A percentile compares a stretch with the other conserved stretches of the same genome.
These are phyloP conservation scores for Halenospora varia DNA, from an alignment of 495 filamentous ascomycete genomes.

Conservation along the genomic window DNA sequence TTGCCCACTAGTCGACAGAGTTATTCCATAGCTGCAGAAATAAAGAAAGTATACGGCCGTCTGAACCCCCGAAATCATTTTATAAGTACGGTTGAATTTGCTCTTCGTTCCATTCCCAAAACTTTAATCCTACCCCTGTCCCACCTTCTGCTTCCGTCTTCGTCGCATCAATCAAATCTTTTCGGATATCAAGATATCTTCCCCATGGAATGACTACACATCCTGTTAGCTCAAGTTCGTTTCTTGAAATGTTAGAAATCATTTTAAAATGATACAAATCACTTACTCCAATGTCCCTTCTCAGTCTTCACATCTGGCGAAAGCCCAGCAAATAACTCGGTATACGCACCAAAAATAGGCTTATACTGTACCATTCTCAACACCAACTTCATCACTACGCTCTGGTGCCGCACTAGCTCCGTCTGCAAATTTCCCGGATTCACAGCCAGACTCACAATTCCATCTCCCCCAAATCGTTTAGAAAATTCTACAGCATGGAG, in stretches of 20 bases:
- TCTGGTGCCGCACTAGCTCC: constrained; percentile 39
- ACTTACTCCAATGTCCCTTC: constrained; percentile 1
- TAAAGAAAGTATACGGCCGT: no score
- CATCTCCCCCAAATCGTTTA: constrained; percentile 19
- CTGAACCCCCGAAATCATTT: no score
- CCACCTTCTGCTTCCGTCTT: constrained; percentile 34
- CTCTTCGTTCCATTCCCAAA: constrained; percentile 39
- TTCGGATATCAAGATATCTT: constrained; percentile 24
- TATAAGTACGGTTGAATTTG: constrained; percentile 28
- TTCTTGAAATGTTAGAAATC: background rate
- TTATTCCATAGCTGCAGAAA: no score
- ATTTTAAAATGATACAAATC: background rate
- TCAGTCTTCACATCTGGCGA: background rate
- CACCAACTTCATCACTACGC: constrained; percentile 34
- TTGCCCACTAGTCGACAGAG: no score
- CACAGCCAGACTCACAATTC: constrained; percentile 26
- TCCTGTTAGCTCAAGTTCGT: constrained; percentile 7
- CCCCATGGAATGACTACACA: constrained; percentile 34
- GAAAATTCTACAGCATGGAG: constrained; percentile 31
- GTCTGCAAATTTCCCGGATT: constrained; percentile 41
- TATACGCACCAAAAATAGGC: constrained; percentile 36
- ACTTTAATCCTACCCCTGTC: constrained; percentile 32
- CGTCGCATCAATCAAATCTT: constrained; percentile 26
- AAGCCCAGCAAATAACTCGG: constrained; percentile 36
- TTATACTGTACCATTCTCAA: constrained; percentile 23